Evolutionary conservation across 257 asterid genomes (phyloP), one percentile per base, ranked within the genome.

Genomic region (Solanum lycopersicoides): DNA sequence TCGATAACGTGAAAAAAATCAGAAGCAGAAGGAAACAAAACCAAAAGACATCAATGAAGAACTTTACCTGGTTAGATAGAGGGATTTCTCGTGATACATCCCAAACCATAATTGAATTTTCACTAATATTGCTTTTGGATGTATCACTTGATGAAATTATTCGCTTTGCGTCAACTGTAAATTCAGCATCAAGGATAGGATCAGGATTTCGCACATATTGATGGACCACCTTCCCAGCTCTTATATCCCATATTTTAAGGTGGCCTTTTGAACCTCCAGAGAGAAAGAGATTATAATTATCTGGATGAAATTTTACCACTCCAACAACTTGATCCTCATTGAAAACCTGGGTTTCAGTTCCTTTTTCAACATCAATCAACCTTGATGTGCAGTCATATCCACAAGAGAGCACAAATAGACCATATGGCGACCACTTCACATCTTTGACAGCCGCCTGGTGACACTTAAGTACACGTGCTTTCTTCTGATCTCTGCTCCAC

Each of bases 181-280:
- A 97, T 84, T 97, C 99, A 5, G 91, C 95, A 89, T 95, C 99
- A 80, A 97, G 98, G 88, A 97, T 92, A 69, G 98, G 96, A 76
- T 97, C 99, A 39, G 94, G 98, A 91, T 74, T 90, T 76, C 95
- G 90, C 41, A 89, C 91, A 89, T 95, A 95, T 87, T 94, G 92
- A 87, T 95, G 97, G 86, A 94, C 98, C 88, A 89, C 94, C 44
- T 84, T 92, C 86, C 97, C 96, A 63, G 91, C 88, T 91, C 99
- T 93, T 66, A 94, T 86, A 91, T 97, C 98, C 99, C 98, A 95
- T 87, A 97, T 86, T 83, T 93, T 97, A 60, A 97, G 92, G 72
- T 82, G 94, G 59, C 99, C 99, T 88, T 95, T 95, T 10, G 98
- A 93, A 71, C 99, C 99, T 28, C 99, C 99, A n/a, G 99, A 95